A percentile compares a stretch with the other conserved stretches of the same genome.
These are phyloP conservation scores for Colletotrichum sp. DNA, from an alignment of 2,329 filamentous ascomycete genomes.

Conservation along the genomic window DNA sequence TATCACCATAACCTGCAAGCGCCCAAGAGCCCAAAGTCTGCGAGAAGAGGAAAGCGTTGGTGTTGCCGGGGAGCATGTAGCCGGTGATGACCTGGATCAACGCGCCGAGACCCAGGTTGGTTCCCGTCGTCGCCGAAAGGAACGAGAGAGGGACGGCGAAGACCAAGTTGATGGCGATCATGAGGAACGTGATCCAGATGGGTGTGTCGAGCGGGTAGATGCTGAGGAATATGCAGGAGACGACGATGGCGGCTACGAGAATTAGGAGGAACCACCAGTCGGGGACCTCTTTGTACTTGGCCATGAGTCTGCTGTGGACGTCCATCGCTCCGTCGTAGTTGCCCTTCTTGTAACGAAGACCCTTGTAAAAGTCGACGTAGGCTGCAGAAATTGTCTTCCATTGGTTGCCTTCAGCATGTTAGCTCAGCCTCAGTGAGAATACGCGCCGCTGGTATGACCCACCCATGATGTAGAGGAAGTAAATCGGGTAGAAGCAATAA, in stretches of 20 bases:
- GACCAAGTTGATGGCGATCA: slow-evolving; percentile 40
- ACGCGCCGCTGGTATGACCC: fast-evolving
- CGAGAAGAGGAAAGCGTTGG: slow-evolving; percentile 31
- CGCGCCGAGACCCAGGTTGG: slow-evolving; percentile 45
- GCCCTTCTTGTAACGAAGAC: slow-evolving; percentile 39
- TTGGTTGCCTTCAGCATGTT: slow-evolving; percentile 32
- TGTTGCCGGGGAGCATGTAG: slow-evolving; percentile 45
- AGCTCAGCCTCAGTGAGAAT: background rate
- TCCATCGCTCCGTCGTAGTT: slow-evolving; percentile 49
- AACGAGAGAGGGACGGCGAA: slow-evolving; percentile 49
- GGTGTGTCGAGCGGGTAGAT: slow-evolving; percentile 33
- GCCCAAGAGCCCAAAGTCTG: slow-evolving; percentile 27
- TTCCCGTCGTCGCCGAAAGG: slow-evolving; percentile 49
- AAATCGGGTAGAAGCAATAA: slow-evolving; percentile 49
- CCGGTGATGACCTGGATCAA: slow-evolving; percentile 49
- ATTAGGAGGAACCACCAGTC: slow-evolving; percentile 55
- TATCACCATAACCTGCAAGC: slow-evolving; percentile 46
- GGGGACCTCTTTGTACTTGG: slow-evolving; percentile 48
- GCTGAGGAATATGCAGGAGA: slow-evolving; percentile 35
- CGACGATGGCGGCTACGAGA: slow-evolving; percentile 35
- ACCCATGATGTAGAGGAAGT: slow-evolving; percentile 46
- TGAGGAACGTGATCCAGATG: slow-evolving; percentile 33
- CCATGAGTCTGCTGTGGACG: slow-evolving; percentile 47
- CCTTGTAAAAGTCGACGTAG: slow-evolving; percentile 43
- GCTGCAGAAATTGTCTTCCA: slow-evolving; percentile 41